phyloP scores from a whole-genome alignment of 345 rosid genomes.

The Viola odorata region DNA sequence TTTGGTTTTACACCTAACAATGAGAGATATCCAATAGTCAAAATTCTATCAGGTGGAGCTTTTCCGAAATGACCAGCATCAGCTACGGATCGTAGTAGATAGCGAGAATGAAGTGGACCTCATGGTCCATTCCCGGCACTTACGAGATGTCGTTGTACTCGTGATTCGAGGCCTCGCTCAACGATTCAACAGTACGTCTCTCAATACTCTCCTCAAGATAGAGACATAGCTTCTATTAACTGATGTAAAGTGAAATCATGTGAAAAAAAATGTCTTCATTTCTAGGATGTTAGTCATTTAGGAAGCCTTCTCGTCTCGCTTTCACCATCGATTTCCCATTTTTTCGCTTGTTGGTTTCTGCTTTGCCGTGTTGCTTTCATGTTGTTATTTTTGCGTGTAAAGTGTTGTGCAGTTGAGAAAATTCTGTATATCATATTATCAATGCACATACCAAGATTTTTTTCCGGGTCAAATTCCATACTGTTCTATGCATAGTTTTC shows the following conservation, averaged over 20 bases:
- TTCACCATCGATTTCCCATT: not conserved
- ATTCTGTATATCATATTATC: not conserved
- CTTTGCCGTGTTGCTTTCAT: not conserved
- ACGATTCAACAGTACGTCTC: slow-evolving; percentile 92
- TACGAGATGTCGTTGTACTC: slow-evolving; percentile 69
- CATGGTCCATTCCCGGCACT: slow-evolving; percentile 76
- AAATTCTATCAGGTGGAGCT: slow-evolving; percentile 54
- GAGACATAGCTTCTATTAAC: slow-evolving; percentile 34
- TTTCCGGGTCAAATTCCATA: too few relatives aligned
- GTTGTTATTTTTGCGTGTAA: not conserved
- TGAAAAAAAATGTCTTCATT: not conserved
- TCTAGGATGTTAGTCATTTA: slow-evolving; percentile 2
- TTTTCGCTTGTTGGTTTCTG: slow-evolving; percentile 4
- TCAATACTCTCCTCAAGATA: slow-evolving; percentile 84
- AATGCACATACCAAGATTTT: not conserved
- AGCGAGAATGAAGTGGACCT: slow-evolving; percentile 77
- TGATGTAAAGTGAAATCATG: slow-evolving; percentile 2
- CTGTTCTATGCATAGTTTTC: too few relatives aligned
- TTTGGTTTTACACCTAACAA: too few relatives aligned
- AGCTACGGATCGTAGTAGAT: slow-evolving; percentile 80
- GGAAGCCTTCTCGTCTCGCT: not conserved
- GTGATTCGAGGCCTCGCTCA: slow-evolving; percentile 90
- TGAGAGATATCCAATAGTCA: not conserved
- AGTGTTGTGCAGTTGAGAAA: not conserved
- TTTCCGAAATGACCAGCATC: slow-evolving; percentile 77